Conservation (phyloP, 805 yeast species). For the Zygoascus bituminiphila region DNA sequence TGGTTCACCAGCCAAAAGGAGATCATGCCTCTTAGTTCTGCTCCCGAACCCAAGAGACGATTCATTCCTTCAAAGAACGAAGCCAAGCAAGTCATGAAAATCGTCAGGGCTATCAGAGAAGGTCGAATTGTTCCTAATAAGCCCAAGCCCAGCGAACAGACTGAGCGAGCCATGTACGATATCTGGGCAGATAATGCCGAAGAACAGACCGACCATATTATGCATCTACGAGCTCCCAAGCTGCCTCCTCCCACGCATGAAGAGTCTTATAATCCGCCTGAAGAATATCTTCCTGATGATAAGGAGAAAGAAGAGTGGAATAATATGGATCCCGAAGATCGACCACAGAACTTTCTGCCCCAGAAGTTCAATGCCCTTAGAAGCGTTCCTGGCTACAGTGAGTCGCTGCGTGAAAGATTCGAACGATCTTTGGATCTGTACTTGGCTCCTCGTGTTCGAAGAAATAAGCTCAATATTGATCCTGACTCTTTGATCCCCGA, state of each 20-base stretch:
- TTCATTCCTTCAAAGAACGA: conserved; percentile 96
- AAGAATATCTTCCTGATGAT: conserved; percentile 73
- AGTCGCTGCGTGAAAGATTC: conserved; percentile 78
- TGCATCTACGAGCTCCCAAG: conserved; percentile 93
- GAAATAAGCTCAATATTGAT: conserved; percentile 82
- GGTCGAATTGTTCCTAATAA: conserved; percentile 83
- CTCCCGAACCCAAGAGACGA: conserved; percentile 95
- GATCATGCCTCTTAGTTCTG: conserved; percentile 84
- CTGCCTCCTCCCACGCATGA: conserved; percentile 93
- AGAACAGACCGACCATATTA: conserved; percentile 64
- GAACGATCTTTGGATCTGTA: conserved; percentile 92
- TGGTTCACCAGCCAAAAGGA: conserved; percentile 88
- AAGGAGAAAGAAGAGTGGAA: conserved; percentile 73
- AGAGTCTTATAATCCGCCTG: conserved; percentile 96
- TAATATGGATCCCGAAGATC: conserved; percentile 60
- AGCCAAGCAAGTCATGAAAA: conserved; percentile 92
- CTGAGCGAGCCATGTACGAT: conserved; percentile 53
- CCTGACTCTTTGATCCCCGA: conserved; percentile 95
- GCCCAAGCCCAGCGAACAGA: conserved; percentile 39
- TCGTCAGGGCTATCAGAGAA: conserved; percentile 91
- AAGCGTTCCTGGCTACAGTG: conserved; percentile 88
- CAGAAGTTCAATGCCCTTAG: conserved; percentile 75
- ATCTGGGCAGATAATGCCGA: conserved; percentile 73
- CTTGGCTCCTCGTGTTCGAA: conserved; percentile 92
- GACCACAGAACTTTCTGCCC: conserved; percentile 74